Evolutionary conservation across 768 basidiomycete genomes (phyloP), one percentile per base, ranked within the genome.

Genomic region (Candolleomyces efflorescens): DNA sequence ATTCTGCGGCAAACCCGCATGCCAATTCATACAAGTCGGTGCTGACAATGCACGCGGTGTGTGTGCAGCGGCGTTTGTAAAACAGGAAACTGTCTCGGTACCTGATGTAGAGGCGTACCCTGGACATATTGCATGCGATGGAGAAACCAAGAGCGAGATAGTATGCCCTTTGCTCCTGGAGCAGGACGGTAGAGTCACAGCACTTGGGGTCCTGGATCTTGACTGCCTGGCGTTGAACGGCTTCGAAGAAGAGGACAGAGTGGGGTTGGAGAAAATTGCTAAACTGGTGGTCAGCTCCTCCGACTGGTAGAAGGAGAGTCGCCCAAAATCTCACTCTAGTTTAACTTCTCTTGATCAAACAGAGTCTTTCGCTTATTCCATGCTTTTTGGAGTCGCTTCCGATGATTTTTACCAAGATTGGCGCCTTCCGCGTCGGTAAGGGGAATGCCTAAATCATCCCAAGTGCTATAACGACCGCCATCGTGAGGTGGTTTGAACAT

Each of bases 51-150:
- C 76, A 10, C 79, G 81, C n/a, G 93, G 94, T 26, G 94, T 97
- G 11, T 97, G 94, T 69, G 90, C 92, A 5, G 86, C 86, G 51
- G 86, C 88, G 1, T 96, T 83, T 69, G 55, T 85, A 13, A 77
- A 77, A 51, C 71, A 69, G 45, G 66, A 75, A 61, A 82, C 87
- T 0, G 54, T 92, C 5, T 64, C 93, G n/a, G 92, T 97, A 1
- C 72, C 76, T 18, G 82, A 95, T 59, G 93, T 98, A 18, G 81
- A 90, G 23, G 71, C 69, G 10, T 94, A 94, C 67, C 92, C 92
- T 0, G 94, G 95, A 0, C 96, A 98, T 68, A 96, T 97, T 60
- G 92, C 93, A 2, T 98, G 96, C 66, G 94, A 98, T 63, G 90
- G 86, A 20, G 85, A 87, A 54, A 96, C 95, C 2, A 87, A 87